A percentile compares a stretch with the other conserved stretches of the same genome.
phyloP scores from a whole-genome alignment of 306 rosid species.

The Lathyrus oleraceus region DNA sequence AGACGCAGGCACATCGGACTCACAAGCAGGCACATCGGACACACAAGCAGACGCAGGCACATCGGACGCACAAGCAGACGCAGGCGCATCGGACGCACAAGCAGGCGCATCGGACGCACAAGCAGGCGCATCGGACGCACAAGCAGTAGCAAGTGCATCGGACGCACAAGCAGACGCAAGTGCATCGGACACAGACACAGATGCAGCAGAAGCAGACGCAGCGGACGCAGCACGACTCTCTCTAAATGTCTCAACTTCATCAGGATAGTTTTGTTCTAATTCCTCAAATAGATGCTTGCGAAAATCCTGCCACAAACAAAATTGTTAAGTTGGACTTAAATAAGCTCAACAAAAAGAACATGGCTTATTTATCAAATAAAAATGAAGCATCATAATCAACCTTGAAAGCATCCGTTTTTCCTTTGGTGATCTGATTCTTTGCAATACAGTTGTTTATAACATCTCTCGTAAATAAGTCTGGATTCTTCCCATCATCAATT shows the following conservation, averaged over 20 bases:
- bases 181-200: too few species aligned
- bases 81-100: too few species aligned
- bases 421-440: conserved; percentile 91
- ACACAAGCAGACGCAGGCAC: too few species aligned
- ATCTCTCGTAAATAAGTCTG: conserved; percentile 87
- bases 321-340: conserved; percentile 29
- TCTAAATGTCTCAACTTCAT: conserved; percentile 73
- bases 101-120: too few species aligned
- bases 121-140: too few species aligned
- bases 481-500: conserved; percentile 95
- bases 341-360: neutral
- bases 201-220: too few species aligned
- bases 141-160: too few species aligned
- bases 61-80: too few species aligned
- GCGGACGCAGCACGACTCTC: conserved; percentile 85
- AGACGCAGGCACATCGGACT: too few species aligned
- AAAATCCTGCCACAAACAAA: conserved; percentile 55
- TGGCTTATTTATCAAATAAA: neutral
- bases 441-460: conserved; percentile 81
- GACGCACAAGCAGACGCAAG: too few species aligned
- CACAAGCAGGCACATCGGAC: too few species aligned
- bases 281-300: conserved; percentile 88
- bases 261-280: conserved; percentile 81
- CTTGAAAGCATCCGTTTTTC: conserved; percentile 84
- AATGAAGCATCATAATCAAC: conserved; percentile 41